Evolutionary conservation across 2,329 filamentous ascomycete species (phyloP).

Genomic region (Curvularia sp.): DNA sequence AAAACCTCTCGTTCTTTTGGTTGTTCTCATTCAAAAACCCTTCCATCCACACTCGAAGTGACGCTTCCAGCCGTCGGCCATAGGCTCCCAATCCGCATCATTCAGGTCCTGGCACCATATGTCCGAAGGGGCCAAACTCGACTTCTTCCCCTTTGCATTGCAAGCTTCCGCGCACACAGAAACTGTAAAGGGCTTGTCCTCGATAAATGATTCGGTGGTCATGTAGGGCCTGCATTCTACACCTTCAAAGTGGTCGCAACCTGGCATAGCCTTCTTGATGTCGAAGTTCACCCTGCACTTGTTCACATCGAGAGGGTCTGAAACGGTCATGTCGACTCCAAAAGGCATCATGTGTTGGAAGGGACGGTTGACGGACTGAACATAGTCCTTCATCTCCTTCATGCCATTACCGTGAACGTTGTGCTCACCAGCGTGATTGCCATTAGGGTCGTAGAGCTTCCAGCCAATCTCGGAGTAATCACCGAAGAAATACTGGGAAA

Average conservation of each 20-base stretch:
- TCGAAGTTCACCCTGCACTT: slow-evolving; percentile 13
- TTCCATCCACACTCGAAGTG: slow-evolving; percentile 14
- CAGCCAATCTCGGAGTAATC: slow-evolving; percentile 20
- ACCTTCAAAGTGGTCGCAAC: slow-evolving; percentile 2
- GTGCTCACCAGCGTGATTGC: slow-evolving; percentile 16
- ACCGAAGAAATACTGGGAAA: slow-evolving; percentile 23
- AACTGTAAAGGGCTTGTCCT: slow-evolving; percentile 11
- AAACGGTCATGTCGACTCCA: slow-evolving; percentile 10
- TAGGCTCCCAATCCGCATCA: slow-evolving; percentile 8
- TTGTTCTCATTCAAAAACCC: slow-evolving; percentile 1
- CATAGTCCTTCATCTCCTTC: slow-evolving; percentile 4
- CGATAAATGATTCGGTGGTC: slow-evolving; percentile 17
- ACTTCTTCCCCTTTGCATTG: background rate
- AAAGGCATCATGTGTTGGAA: slow-evolving; percentile 19
- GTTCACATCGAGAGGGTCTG: background rate
- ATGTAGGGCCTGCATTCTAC: slow-evolving; percentile 15
- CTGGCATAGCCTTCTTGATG: slow-evolving; percentile 13
- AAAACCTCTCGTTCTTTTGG: background rate
- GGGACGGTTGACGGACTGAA: slow-evolving; percentile 16
- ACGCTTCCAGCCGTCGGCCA: slow-evolving; percentile 12
- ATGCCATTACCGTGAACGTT: background rate
- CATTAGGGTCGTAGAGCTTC: slow-evolving; percentile 27
- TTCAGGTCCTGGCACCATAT: slow-evolving; percentile 23
- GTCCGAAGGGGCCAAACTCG: background rate
- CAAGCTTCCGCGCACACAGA: slow-evolving; percentile 9